Conservation (phyloP, 139 green algal species). For the Chlorella sp. region DNA sequence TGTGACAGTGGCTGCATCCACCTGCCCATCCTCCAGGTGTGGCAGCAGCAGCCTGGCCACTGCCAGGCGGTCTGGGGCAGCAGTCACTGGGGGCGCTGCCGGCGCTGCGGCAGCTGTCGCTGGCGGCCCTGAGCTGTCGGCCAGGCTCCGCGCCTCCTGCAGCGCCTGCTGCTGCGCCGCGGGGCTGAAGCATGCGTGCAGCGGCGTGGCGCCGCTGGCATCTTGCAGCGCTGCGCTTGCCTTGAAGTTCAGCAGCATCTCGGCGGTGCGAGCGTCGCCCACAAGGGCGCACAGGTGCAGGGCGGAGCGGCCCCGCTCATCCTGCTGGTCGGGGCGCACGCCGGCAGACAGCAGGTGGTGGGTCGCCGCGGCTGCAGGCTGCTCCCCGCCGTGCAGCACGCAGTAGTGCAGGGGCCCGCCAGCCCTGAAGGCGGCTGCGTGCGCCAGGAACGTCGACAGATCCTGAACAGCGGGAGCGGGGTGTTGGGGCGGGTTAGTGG, state of each 20-base stretch:
- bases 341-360: neutral
- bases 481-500: neutral
- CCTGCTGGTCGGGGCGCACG: neutral
- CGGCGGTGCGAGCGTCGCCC: neutral
- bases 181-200: neutral
- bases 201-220: neutral
- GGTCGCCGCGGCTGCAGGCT: neutral
- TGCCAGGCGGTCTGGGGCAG: neutral
- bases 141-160: neutral
- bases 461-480: neutral
- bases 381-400: neutral
- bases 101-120: neutral
- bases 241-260: neutral
- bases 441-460: neutral
- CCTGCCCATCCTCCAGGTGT: neutral
- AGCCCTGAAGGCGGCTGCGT: neutral
- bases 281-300: neutral
- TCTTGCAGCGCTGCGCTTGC: neutral
- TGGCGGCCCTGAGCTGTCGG: neutral
- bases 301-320: neutral
- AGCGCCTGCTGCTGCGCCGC: neutral
- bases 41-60: neutral
- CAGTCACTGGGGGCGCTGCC: too few relatives aligned
- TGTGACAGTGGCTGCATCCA: neutral
- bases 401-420: neutral